A percentile compares a stretch with the other conserved stretches of the same genome.
These are phyloP conservation scores for Termitomyces sp. DNA, from an alignment of 768 basidiomycete genomes.

Conservation along the genomic window DNA sequence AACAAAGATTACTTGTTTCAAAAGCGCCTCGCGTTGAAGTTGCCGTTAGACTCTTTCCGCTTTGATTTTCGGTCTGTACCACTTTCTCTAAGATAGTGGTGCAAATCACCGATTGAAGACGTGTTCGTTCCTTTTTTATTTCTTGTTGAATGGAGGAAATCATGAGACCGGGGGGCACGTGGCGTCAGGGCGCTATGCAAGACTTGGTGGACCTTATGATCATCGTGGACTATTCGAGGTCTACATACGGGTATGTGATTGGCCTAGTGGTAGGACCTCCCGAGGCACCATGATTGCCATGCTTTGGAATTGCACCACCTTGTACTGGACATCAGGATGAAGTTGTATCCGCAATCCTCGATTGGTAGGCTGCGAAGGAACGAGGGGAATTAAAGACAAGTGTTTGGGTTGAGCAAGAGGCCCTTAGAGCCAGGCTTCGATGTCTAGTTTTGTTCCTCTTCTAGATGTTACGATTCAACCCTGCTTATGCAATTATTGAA, in stretches of 20 bases:
- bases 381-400: slow-evolving; percentile 53
- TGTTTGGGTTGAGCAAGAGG: slow-evolving; percentile 49
- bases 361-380: slow-evolving; percentile 57
- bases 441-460: background rate
- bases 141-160: slow-evolving; percentile 51
- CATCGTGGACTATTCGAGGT: slow-evolving; percentile 60
- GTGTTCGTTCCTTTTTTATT: background rate
- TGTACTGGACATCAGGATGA: slow-evolving; percentile 67
- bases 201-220: slow-evolving; percentile 65
- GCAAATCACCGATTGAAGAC: slow-evolving; percentile 1
- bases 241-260: slow-evolving; percentile 59
- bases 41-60: slow-evolving; percentile 78
- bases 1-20: slow-evolving; percentile 86
- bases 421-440: slow-evolving; percentile 47
- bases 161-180: slow-evolving; percentile 71
- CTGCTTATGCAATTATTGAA: too few relatives aligned
- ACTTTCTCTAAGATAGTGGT: background rate
- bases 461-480: too few relatives aligned
- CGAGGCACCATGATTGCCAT: slow-evolving; percentile 67
- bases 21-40: slow-evolving; percentile 57
- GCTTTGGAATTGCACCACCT: slow-evolving; percentile 63
- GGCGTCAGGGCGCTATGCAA: slow-evolving; percentile 58
- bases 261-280: slow-evolving; percentile 73
- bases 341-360: slow-evolving; percentile 61
- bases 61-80: slow-evolving; percentile 79